phyloP scores from a whole-genome alignment of 2,329 filamentous ascomycete genomes.

The Sporothrix sp. region DNA sequence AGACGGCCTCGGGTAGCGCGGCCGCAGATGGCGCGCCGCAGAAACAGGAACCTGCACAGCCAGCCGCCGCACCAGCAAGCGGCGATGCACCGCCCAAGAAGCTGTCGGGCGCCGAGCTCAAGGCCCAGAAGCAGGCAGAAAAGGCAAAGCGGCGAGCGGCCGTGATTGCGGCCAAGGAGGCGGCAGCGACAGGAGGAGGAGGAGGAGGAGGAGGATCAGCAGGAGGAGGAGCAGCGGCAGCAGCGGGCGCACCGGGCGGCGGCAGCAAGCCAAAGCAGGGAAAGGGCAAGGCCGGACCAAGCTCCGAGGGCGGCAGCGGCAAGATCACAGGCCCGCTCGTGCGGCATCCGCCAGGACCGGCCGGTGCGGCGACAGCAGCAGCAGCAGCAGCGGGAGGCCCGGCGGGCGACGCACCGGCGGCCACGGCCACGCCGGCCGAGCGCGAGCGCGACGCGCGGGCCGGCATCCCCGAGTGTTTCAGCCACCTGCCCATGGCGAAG shows the following conservation, averaged over 20 bases:
- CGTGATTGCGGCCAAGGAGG: slow-evolving; percentile 47
- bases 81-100: slow-evolving; percentile 34
- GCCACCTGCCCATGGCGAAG: slow-evolving; percentile 65
- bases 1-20: neutral
- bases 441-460: slow-evolving; percentile 53
- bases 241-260: neutral
- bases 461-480: slow-evolving; percentile 62
- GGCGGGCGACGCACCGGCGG: slow-evolving; percentile 28
- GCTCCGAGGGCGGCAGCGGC: slow-evolving; percentile 21
- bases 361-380: slow-evolving; percentile 15
- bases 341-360: slow-evolving; percentile 21
- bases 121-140: slow-evolving; percentile 82
- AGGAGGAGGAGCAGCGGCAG: slow-evolving; percentile 14
- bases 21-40: neutral
- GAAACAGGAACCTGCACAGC: neutral
- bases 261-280: slow-evolving; percentile 39
- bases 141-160: slow-evolving; percentile 78
- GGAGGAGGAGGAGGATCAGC: slow-evolving; percentile 30
- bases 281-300: slow-evolving; percentile 32
- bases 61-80: neutral
- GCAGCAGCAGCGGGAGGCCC: neutral
- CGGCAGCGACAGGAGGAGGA: slow-evolving; percentile 30
- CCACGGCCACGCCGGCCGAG: slow-evolving; percentile 32
- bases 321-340: slow-evolving; percentile 9
- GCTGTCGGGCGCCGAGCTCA: slow-evolving; percentile 67